These are phyloP conservation scores for Symbiodinium pilosum DNA, from an alignment of 73 alveolate genomes.

Conservation along the genomic window DNA sequence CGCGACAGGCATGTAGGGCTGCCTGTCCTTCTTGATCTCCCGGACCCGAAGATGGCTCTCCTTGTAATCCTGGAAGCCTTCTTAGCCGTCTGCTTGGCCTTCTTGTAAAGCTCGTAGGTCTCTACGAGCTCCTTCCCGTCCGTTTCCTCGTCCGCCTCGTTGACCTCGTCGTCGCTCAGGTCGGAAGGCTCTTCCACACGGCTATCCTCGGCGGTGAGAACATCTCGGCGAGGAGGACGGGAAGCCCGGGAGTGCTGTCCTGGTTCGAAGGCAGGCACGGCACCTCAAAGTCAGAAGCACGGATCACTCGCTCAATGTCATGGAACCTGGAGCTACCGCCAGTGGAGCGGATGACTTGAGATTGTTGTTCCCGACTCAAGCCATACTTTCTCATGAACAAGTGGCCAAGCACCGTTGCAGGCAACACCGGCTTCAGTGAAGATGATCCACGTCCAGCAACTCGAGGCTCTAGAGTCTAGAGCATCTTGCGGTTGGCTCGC, in stretches of 20 bases:
- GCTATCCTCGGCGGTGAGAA: background rate
- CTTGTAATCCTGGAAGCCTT: background rate
- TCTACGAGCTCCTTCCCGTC: background rate
- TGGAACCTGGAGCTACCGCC: background rate
- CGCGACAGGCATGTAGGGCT: background rate
- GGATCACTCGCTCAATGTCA: slow-evolving; percentile 20
- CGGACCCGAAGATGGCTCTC: background rate
- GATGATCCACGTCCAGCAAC: background rate
- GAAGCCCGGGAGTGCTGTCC: too few relatives aligned
- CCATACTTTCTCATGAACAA: slow-evolving; percentile 64
- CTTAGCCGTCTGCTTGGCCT: background rate
- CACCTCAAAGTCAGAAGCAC: slow-evolving; percentile 23
- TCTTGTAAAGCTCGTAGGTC: background rate
- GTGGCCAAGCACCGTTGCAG: slow-evolving; percentile 21
- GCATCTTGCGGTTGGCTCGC: background rate
- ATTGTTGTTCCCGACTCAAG: background rate
- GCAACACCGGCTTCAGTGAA: slow-evolving; percentile 12
- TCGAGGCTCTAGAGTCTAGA: too few relatives aligned
- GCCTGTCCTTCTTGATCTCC: background rate
- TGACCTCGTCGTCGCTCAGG: background rate
- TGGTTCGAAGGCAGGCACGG: too few relatives aligned
- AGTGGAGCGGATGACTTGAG: slow-evolving; percentile 16
- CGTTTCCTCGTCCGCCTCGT: background rate
- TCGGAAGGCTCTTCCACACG: background rate
- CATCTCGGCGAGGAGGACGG: too few relatives aligned